phyloP scores from a whole-genome alignment of 257 asterid species.

The Misopates orontium region DNA sequence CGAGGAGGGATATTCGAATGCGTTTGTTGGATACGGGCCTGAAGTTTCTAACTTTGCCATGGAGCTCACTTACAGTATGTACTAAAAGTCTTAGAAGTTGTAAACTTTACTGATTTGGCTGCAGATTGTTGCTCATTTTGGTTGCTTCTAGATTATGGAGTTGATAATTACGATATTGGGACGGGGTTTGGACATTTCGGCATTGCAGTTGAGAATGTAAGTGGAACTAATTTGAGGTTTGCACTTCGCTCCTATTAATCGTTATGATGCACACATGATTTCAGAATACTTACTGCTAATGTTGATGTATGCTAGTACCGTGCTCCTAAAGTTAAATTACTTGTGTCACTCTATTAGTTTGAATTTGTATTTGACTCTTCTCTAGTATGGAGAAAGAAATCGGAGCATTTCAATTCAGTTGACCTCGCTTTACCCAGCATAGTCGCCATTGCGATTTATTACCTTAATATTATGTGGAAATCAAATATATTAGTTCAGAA shows the following conservation, averaged over 20 bases:
- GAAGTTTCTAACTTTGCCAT: conserved; percentile 47
- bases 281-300: neutral
- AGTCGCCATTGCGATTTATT: neutral
- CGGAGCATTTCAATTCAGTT: neutral
- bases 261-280: neutral
- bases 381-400: neutral
- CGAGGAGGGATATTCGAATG: conserved; percentile 50
- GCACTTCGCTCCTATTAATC: neutral
- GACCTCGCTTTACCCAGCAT: neutral
- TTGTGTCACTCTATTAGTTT: too few species aligned
- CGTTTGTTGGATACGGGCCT: conserved; percentile 53
- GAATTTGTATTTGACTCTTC: too few species aligned
- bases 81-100: neutral
- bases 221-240: conserved; percentile 5
- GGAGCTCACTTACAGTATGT: conserved; percentile 55
- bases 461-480: neutral
- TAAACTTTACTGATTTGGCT: neutral
- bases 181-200: conserved; percentile 56
- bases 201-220: conserved; percentile 47
- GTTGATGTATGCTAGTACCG: neutral
- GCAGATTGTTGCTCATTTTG: conserved; percentile 21
- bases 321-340: neutral
- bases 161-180: conserved; percentile 48
- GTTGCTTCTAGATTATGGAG: conserved; percentile 54
- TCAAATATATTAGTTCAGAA: too few species aligned